These are phyloP conservation scores for Populus davidiana DNA, from an alignment of 345 rosid genomes.

Conservation along the genomic window DNA sequence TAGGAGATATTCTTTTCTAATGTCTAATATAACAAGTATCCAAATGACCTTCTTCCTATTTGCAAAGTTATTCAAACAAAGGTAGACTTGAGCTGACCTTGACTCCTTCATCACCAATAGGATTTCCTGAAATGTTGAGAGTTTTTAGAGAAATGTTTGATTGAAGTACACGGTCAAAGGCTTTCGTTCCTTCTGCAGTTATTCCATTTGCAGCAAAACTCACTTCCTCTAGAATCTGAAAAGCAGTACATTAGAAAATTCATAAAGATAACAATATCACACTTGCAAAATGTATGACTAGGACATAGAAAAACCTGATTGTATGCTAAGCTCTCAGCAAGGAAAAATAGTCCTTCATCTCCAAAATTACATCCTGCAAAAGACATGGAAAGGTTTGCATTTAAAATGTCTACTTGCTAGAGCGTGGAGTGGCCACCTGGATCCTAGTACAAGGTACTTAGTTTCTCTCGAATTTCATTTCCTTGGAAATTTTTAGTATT, in stretches of 20 bases:
- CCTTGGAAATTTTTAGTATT: not conserved
- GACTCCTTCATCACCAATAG: slow-evolving; percentile 92
- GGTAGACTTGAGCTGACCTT: slow-evolving; percentile 53
- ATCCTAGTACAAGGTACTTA: not conserved
- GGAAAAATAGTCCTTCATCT: slow-evolving; percentile 85
- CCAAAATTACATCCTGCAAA: slow-evolving; percentile 82
- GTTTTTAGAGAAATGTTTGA: slow-evolving; percentile 65
- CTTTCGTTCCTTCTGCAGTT: slow-evolving; percentile 78
- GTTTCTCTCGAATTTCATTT: not conserved
- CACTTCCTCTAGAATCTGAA: slow-evolving; percentile 81
- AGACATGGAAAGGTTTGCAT: slow-evolving; percentile 10
- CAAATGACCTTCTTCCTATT: not conserved
- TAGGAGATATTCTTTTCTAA: too few species aligned
- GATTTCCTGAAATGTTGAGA: slow-evolving; percentile 86
- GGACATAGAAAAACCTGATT: slow-evolving; percentile 54
- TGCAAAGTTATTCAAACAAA: not conserved
- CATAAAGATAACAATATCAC: not conserved
- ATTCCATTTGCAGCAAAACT: slow-evolving; percentile 96
- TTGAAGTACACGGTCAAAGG: slow-evolving; percentile 83
- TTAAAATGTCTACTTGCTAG: not conserved
- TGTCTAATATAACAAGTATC: not conserved
- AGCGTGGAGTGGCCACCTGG: not conserved
- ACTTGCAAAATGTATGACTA: not conserved
- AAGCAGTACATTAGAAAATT: slow-evolving; percentile 13
- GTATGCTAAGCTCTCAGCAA: slow-evolving; percentile 85